Evolutionary conservation across 176 grass and related monocot genomes (phyloP).

Genomic region (Oryza punctata): DNA sequence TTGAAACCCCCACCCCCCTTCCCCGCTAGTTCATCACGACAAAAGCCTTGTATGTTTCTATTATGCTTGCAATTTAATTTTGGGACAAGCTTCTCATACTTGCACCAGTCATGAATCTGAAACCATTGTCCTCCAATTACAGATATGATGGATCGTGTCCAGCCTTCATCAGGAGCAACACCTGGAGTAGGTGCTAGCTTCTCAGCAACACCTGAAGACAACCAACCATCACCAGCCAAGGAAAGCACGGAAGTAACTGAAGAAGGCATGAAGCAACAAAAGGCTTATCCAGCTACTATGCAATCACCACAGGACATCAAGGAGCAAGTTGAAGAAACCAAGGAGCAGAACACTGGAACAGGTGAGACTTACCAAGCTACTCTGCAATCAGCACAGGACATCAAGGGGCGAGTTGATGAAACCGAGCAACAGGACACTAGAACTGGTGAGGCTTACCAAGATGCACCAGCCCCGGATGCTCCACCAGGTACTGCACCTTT

Average conservation of each 20-base stretch:
- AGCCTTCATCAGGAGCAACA: not conserved
- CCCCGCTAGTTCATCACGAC: not conserved
- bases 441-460: no score
- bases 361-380: not conserved
- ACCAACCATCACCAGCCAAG: slow-evolving; percentile 1
- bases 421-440: no score
- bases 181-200: not conserved
- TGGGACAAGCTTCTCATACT: not conserved
- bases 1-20: not conserved
- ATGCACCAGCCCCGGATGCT: slow-evolving; percentile 6
- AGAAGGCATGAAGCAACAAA: slow-evolving; percentile 2
- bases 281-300: not conserved
- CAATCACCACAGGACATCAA: not conserved
- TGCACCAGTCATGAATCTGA: not conserved
- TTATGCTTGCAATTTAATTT: not conserved
- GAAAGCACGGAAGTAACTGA: slow-evolving; percentile 11
- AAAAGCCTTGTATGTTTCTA: not conserved
- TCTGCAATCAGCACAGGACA: no score
- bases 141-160: slow-evolving; percentile 1
- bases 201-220: not conserved
- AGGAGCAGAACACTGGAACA: slow-evolving; percentile 20
- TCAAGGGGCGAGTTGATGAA: no score
- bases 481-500: not conserved
- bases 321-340: slow-evolving; percentile 29
- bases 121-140: not conserved